Percentiles rank a stretch among this genome's conserved stretches.
phyloP scores from a whole-genome alignment of 805 yeast genomes.

The Pichia kluyveri region DNA sequence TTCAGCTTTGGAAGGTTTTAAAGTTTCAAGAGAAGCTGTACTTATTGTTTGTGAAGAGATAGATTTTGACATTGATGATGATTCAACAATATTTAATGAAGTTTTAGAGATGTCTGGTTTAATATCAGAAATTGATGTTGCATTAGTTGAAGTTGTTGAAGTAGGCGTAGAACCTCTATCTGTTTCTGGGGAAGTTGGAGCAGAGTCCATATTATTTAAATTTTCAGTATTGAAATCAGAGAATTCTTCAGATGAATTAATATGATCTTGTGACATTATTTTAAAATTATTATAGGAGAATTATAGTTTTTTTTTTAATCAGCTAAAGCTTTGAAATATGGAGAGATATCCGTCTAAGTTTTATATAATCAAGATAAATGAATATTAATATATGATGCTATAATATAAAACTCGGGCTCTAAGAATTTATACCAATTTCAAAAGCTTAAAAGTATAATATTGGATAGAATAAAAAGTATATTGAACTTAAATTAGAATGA shows the following conservation, averaged over 20 bases:
- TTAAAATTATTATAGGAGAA: too few species aligned
- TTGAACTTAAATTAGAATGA: not conserved
- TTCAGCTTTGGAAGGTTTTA: conserved; percentile 7
- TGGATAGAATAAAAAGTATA: conserved; percentile 4
- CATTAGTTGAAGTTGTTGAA: conserved; percentile 27
- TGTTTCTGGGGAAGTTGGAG: conserved; percentile 25
- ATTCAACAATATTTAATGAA: conserved; percentile 5
- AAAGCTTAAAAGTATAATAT: conserved; percentile 4
- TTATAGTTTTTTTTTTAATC: not conserved
- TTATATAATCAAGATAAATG: not conserved
- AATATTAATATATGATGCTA: not conserved
- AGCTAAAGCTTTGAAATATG: conserved; percentile 16
- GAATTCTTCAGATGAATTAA: conserved; percentile 11
- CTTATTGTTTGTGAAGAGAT: not conserved
- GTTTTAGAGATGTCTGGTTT: not conserved
- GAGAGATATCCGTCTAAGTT: conserved; percentile 31
- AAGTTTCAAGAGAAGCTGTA: conserved; percentile 5
- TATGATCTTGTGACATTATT: conserved; percentile 7
- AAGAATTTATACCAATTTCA: conserved; percentile 17
- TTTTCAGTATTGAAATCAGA: conserved; percentile 13
- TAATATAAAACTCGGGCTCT: conserved; percentile 16
- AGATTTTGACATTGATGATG: not conserved
- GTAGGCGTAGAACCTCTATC: conserved; percentile 32
- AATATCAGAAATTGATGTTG: conserved; percentile 17
- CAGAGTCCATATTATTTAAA: conserved; percentile 8